phyloP scores from a whole-genome alignment of 1,284 basidiomycete species.

The Boletus mariae region DNA sequence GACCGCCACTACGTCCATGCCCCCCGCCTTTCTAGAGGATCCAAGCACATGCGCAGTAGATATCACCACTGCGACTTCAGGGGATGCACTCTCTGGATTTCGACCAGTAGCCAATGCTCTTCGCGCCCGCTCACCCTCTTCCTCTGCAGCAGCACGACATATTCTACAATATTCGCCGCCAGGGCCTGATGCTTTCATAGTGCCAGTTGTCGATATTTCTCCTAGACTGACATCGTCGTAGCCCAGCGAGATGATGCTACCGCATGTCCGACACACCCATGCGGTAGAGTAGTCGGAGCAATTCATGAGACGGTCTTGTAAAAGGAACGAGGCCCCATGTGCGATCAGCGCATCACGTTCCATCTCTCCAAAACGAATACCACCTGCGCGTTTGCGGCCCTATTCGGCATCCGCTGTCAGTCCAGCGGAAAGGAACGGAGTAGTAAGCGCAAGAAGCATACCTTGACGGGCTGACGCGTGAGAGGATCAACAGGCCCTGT shows the following conservation, averaged over 20 bases:
- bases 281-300: slow-evolving; percentile 99
- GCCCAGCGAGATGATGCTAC: slow-evolving; percentile 91
- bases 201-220: slow-evolving; percentile 51
- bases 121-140: slow-evolving; percentile 56
- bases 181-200: slow-evolving; percentile 57
- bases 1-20: slow-evolving; percentile 91
- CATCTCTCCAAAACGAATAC: slow-evolving; percentile 99
- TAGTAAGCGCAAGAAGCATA: slow-evolving; percentile 33
- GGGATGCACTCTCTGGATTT: slow-evolving; percentile 36
- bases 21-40: slow-evolving; percentile 59
- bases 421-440: neutral
- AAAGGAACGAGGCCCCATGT: slow-evolving; percentile 95
- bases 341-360: slow-evolving; percentile 98
- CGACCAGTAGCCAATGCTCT: slow-evolving; percentile 51
- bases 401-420: slow-evolving; percentile 33
- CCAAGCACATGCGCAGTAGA: slow-evolving; percentile 63
- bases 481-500: slow-evolving; percentile 95
- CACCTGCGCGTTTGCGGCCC: slow-evolving; percentile 97
- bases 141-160: slow-evolving; percentile 72
- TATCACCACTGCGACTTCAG: slow-evolving; percentile 61
- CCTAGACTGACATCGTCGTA: slow-evolving; percentile 82
- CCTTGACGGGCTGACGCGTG: slow-evolving; percentile 97
- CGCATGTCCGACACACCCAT: slow-evolving; percentile 96
- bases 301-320: slow-evolving; percentile 99
- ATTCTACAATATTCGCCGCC: slow-evolving; percentile 89